Evolutionary conservation across 306 rosid genomes (phyloP), one percentile per base, ranked within the genome.

Genomic region (Castanea mollissima): DNA sequence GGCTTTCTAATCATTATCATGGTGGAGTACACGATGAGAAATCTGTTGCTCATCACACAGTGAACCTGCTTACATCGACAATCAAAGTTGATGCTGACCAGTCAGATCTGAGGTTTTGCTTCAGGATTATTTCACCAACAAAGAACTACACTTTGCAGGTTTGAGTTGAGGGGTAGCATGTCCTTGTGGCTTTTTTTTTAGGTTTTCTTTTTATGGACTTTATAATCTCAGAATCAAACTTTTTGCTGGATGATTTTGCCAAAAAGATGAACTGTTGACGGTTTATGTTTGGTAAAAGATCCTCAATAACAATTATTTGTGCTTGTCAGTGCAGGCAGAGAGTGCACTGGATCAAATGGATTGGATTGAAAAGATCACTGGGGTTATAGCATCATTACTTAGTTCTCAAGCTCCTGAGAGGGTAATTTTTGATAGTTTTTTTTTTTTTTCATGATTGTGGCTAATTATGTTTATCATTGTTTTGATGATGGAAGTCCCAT

Each of bases 11-110:
- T 80, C 99, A 96, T 86, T 79, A 96, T 90, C 97, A 93, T 58
- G 98, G 99, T 85, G 98, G 99, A 70, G 98, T 93, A 82, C 99
- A 96, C 64, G 99, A 96, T 85, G 99, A 96, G 87, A 96, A 96
- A 87, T 93, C 99, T 69, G 99, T 96, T 56, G 98, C 99, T 83
- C 99, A 90, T 87, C 96, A 96, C 87, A 96, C 99, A 59, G 98
- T 96, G 79, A 96, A 93, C 86, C 93, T 96, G 71, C 99, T 96
- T 78, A 96, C 99, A 55, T 96, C 99, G 15, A 96, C 99, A 55
- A 96, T 96, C 79, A 96, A 96, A 90, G 98, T 91, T 76, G 99
- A 96, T 54, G 99, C 99, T 21, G 99, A 96, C 89, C 99, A 96
- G 88, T 93, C 99, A 41, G 99, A 96, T 80, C 87, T 96, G 79